Percentiles rank a stretch among this genome's conserved stretches.
phyloP scores from a whole-genome alignment of 2,329 filamentous ascomycete genomes.

The Pyrenophora graminea region DNA sequence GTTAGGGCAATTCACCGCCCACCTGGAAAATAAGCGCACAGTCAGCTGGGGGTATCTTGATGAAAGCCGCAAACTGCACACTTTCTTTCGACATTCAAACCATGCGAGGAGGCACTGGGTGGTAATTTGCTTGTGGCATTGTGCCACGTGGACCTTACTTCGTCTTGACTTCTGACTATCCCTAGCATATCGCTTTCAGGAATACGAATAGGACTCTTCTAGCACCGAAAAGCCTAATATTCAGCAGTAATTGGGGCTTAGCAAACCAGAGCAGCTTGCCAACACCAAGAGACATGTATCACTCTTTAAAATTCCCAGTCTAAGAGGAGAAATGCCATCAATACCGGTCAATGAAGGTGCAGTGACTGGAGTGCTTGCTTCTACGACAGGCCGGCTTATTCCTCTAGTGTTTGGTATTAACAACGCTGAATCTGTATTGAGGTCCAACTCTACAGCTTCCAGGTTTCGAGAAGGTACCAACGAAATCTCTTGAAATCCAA shows the following conservation, averaged over 20 bases:
- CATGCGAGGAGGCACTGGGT: neutral
- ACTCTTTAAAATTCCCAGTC: neutral
- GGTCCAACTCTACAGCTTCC: neutral
- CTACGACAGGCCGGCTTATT: neutral
- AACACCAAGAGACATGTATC: neutral
- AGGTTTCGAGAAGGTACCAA: neutral
- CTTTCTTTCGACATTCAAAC: conserved; percentile 1
- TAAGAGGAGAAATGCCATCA: conserved; percentile 1
- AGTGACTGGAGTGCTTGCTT: neutral
- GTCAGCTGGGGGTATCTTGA: neutral
- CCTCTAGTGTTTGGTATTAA: neutral
- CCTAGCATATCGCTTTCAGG: neutral
- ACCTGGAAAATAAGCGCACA: conserved; percentile 33
- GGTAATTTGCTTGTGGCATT: neutral
- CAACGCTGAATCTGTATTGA: neutral
- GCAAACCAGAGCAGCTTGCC: neutral
- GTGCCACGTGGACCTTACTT: neutral
- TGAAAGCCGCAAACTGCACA: neutral
- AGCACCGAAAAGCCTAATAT: neutral
- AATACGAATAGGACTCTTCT: conserved; percentile 1
- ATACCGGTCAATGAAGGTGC: neutral
- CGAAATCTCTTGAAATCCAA: conserved; percentile 40
- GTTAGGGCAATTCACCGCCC: conserved; percentile 38
- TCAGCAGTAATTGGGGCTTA: neutral
- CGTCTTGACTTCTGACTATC: conserved; percentile 2